phyloP scores from a whole-genome alignment of 495 filamentous ascomycete species.

The Tetracladium setigerum region DNA sequence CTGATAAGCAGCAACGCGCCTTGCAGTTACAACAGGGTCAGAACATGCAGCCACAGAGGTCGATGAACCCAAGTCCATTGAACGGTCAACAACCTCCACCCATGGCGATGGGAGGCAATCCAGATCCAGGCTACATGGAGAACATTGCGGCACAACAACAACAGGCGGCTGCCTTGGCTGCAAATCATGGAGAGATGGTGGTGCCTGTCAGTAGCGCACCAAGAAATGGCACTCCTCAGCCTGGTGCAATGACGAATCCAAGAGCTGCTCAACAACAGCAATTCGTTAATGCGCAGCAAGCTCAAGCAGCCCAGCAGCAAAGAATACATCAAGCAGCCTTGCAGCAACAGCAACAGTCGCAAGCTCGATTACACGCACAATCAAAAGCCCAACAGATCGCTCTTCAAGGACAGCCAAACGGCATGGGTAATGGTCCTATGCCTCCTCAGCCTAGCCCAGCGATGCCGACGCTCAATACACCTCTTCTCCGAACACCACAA shows the following conservation, averaged over 20 bases:
- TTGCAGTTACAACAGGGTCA: conserved; percentile 10
- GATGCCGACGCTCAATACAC: conserved; percentile 41
- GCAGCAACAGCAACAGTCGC: conserved; percentile 15
- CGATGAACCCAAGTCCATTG: conserved; percentile 23
- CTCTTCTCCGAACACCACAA: conserved; percentile 33
- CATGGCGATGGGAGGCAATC: conserved; percentile 23
- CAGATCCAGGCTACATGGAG: conserved; percentile 34
- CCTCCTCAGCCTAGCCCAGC: conserved; percentile 42
- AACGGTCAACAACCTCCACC: conserved; percentile 28
- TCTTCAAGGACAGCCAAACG: conserved; percentile 42
- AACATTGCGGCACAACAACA: conserved; percentile 41
- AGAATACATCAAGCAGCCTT: neutral
- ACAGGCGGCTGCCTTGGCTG: conserved; percentile 25
- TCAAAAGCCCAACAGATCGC: conserved; percentile 24
- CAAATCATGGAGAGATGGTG: conserved; percentile 41
- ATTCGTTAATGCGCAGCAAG: conserved; percentile 27
- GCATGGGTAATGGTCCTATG: conserved; percentile 28
- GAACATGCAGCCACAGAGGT: conserved; percentile 24
- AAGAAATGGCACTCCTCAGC: conserved; percentile 27
- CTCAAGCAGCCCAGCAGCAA: conserved; percentile 18
- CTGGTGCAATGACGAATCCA: conserved; percentile 26
- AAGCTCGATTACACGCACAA: conserved; percentile 33
- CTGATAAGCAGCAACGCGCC: conserved; percentile 12
- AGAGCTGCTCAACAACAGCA: conserved; percentile 29
- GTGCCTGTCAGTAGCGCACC: conserved; percentile 32